A percentile compares a stretch with the other conserved stretches of the same genome.
Conservation (phyloP, 345 rosid species). For the Schrenkiella parvula region DNA sequence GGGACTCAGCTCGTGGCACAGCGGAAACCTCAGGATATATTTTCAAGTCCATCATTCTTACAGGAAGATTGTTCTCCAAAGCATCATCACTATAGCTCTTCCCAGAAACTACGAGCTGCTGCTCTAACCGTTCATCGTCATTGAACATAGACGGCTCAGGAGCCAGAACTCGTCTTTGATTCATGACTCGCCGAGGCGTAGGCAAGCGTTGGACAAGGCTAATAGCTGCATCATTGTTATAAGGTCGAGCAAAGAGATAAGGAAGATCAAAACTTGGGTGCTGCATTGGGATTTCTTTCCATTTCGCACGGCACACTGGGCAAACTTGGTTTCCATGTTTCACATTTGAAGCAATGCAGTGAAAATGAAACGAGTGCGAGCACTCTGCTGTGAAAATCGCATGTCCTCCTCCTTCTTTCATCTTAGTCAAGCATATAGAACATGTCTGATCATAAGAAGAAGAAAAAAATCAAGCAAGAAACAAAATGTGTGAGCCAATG, state of each 20-base stretch:
- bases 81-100: slow-evolving; percentile 18
- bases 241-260: not conserved
- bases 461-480: not conserved
- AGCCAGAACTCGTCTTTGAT: slow-evolving; percentile 33
- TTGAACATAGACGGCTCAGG: slow-evolving; percentile 59
- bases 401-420: slow-evolving; percentile 71
- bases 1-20: slow-evolving; percentile 39
- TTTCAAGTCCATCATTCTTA: slow-evolving; percentile 43
- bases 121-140: slow-evolving; percentile 63
- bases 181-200: slow-evolving; percentile 44
- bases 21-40: slow-evolving; percentile 67
- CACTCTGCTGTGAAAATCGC: slow-evolving; percentile 90
- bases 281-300: slow-evolving; percentile 79
- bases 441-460: too few species aligned
- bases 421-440: slow-evolving; percentile 70
- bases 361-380: slow-evolving; percentile 83
- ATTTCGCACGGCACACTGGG: slow-evolving; percentile 78
- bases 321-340: slow-evolving; percentile 72
- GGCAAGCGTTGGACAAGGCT: slow-evolving; percentile 47
- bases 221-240: slow-evolving; percentile 39
- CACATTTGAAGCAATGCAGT: slow-evolving; percentile 77
- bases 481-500: not conserved
- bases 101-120: slow-evolving; percentile 31
- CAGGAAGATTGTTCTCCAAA: not conserved
- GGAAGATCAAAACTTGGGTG: slow-evolving; percentile 32